These are phyloP conservation scores for Pleurotus salmoneostramineus DNA, from an alignment of 768 basidiomycete genomes.

Conservation along the genomic window DNA sequence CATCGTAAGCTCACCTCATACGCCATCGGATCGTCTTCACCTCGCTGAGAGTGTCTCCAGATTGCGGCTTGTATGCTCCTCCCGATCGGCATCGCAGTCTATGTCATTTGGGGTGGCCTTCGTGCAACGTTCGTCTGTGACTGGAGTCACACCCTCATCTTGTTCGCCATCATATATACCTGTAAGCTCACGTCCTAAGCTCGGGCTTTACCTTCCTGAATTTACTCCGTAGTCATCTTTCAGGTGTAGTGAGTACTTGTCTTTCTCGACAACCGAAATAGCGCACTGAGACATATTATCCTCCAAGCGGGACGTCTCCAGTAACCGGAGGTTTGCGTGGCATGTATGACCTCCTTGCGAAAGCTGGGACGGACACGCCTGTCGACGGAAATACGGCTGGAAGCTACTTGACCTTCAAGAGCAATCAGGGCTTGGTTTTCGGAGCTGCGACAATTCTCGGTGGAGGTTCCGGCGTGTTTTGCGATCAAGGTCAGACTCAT, in stretches of 20 bases:
- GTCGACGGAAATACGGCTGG: constrained; percentile 46
- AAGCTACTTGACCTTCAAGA: constrained; percentile 56
- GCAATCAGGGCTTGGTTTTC: constrained; percentile 39
- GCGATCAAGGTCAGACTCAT: constrained; percentile 38
- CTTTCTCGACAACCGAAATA: not conserved
- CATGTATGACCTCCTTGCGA: constrained; percentile 42
- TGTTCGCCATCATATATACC: constrained; percentile 35
- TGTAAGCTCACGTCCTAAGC: too few species aligned
- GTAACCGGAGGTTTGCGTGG: constrained; percentile 33
- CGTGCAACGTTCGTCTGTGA: constrained; percentile 42
- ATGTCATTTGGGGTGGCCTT: constrained; percentile 36
- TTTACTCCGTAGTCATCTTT: too few species aligned
- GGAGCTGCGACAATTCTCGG: constrained; percentile 32
- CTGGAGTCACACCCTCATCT: constrained; percentile 41
- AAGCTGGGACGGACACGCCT: constrained; percentile 40
- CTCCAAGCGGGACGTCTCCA: constrained; percentile 28
- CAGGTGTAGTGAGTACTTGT: constrained; percentile 22
- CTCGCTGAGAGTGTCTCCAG: not conserved
- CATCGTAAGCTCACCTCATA: too few species aligned
- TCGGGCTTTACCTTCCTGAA: too few species aligned
- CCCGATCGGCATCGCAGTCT: constrained; percentile 40
- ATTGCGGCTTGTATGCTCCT: constrained; percentile 41
- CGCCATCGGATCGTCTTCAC: too few species aligned
- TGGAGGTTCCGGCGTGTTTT: constrained; percentile 45
- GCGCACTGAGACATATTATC: not conserved